Evolutionary conservation across 257 asterid species (phyloP).

Genomic region (Misopates orontium): DNA sequence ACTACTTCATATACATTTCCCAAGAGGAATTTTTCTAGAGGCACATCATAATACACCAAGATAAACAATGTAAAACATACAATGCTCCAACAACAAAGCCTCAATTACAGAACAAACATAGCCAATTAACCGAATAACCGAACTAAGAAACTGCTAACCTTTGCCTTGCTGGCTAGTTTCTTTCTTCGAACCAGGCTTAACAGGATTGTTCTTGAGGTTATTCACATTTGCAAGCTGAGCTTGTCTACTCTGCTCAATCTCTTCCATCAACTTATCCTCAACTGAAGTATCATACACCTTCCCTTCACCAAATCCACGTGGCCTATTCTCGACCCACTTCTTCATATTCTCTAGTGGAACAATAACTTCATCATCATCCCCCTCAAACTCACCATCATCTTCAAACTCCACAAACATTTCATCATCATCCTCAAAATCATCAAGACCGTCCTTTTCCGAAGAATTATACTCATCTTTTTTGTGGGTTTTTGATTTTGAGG

Average conservation of each 20-base stretch:
- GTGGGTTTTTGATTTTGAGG: conserved; percentile 33
- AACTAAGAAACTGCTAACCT: conserved; percentile 42
- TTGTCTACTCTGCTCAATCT: conserved; percentile 72
- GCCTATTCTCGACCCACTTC: conserved; percentile 65
- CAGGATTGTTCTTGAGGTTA: conserved; percentile 62
- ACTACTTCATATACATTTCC: conserved; percentile 8
- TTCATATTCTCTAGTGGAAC: conserved; percentile 71
- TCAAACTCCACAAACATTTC: too few relatives aligned
- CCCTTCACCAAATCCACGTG: conserved; percentile 93
- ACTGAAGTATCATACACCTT: conserved; percentile 76
- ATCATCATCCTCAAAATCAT: conserved; percentile 39
- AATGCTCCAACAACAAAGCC: background rate
- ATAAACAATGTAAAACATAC: conserved; percentile 9
- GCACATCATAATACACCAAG: background rate
- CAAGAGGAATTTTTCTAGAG: background rate
- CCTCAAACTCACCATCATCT: conserved; percentile 34
- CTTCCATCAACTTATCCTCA: conserved; percentile 90
- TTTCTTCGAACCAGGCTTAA: conserved; percentile 34
- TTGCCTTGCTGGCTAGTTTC: conserved; percentile 41
- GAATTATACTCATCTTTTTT: conserved; percentile 30
- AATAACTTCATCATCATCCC: conserved; percentile 48
- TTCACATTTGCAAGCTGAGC: conserved; percentile 81
- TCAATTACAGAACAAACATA: background rate
- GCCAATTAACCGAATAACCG: background rate
- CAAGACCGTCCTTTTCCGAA: conserved; percentile 42